Evolutionary conservation across 148 eudicot species (phyloP), one percentile per base, ranked within the genome.

Genomic region (Arbutus unedo): DNA sequence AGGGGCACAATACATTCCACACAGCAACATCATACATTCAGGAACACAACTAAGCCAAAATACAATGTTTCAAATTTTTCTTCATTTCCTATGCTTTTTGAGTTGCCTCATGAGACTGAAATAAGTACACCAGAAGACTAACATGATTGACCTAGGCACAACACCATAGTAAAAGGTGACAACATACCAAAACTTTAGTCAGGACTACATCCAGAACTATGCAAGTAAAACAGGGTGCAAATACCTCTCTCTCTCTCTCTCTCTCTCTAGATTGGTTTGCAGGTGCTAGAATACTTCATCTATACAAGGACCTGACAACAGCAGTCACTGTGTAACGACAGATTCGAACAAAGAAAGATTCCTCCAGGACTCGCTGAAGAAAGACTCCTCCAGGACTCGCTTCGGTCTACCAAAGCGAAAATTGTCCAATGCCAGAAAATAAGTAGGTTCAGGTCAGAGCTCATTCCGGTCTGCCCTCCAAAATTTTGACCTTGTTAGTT

Each of bases 121-220:
- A 16, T 18, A 16, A 21, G 21, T 59, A 59, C 21, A 19, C 19
- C 64, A 59, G 64, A 59, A 31, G 21, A 59, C 64, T 50, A 45
- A 41, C 48, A 75, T 23, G 79, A 48, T 77, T 60, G 44, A 38
- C 14, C 74, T 13, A 5, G 8, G 45, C 25, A 73, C 72, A 62
- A 25, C 50, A 47, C 64, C 74, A 62, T 62, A 43, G 25, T 23
- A 75, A 15, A 51, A 76, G 57, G 21, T n/a, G 74, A 76, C 54
- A 55, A 82, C 76, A 82, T 48, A 6, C 44, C 59, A 64, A 64
- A 83, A 54, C 79, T 71, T 78, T 53, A 55, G 71, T 83, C 66
- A 70, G 55, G 21, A 79, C 85, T 83, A 78, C 44, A 55, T 64
- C 43, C 78, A 44, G 48, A 81, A 81, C 55, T 74, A 19, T 41